A percentile compares a stretch with the other conserved stretches of the same genome.
These are phyloP conservation scores for Neurospora sp. DNA, from an alignment of 495 filamentous ascomycete species.

Conservation along the genomic window DNA sequence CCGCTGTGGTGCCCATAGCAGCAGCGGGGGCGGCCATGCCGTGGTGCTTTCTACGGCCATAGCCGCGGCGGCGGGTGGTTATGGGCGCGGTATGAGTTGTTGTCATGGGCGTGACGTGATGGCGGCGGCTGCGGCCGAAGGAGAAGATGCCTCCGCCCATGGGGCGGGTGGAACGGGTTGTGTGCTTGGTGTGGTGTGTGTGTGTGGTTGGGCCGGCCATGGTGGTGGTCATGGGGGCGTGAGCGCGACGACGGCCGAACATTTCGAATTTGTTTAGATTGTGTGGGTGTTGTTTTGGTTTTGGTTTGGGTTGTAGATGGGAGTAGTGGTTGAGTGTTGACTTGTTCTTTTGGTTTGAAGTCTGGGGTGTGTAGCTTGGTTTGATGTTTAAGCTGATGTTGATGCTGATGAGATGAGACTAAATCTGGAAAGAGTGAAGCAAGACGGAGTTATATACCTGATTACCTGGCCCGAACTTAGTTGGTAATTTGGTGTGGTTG, in stretches of 20 bases:
- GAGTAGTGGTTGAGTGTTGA: background rate
- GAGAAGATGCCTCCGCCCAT: background rate
- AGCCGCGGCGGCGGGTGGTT: constrained; percentile 5
- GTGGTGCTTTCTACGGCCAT: constrained; percentile 5
- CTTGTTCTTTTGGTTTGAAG: background rate
- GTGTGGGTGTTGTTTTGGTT: background rate
- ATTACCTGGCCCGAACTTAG: background rate
- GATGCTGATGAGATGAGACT: background rate
- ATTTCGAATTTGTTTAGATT: background rate
- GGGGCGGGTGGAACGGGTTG: background rate
- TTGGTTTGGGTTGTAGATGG: background rate
- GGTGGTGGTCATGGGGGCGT: background rate
- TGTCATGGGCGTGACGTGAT: background rate
- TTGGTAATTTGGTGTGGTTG: background rate
- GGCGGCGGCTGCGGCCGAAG: background rate
- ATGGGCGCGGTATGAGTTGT: background rate
- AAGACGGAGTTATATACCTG: background rate
- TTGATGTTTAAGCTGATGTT: background rate
- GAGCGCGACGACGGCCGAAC: background rate
- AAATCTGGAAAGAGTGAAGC: background rate
- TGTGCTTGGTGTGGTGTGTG: background rate
- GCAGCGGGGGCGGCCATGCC: constrained; percentile 8
- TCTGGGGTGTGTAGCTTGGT: background rate
- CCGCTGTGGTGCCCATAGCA: background rate
- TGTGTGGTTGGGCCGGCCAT: background rate